Evolutionary conservation across 129 eudicot genomes (phyloP), one percentile per base, ranked within the genome.

Genomic region (Daucus carota): DNA sequence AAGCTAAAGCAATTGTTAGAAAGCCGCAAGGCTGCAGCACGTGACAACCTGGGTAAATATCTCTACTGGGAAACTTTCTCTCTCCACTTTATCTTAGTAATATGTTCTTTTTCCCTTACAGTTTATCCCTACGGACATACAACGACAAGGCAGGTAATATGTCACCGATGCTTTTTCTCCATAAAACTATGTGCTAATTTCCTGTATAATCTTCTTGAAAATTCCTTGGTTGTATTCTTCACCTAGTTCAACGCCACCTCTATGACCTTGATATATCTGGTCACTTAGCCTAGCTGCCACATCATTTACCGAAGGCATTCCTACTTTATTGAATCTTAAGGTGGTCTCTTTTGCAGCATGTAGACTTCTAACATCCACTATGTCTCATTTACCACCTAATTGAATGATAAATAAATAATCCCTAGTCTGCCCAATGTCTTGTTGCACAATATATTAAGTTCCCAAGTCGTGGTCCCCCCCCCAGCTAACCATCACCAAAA

Each of bases 1-100:
- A 86, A 81, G 82, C 81, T 89, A 70, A 89, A 89, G 78, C 91
- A 89, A 83, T 73, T 89, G 85, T 79, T 87, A 59, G 89, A 89
- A 83, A 80, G 79, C 45, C 95, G 96, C 71, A 95, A 95, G 84
- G 83, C 80, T 75, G 60, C 87, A 65, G 67, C 83, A 28, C 96
- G 89, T 34, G 93, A 88, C 63, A 86, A 89, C 86, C 74, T 83
- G 18, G 94, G 99, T 91, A 83, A 33, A 74, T 42, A 52, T 76
- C 63, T 72, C 45, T 71, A n/a, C 34, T 75, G 50, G 31, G 0
- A 70, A 75, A 22, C 7, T 80, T 67, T 74, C 79, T 29, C 36
- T 34, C 52, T 62, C 44, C 38, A 47, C 26, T 69, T 44, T 77
- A 74, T 80, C 60, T 63, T 22, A 22, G 43, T 36, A 73, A 73